Percentiles rank a stretch among this genome's conserved stretches.
Evolutionary conservation across 768 basidiomycete species (phyloP).

Genomic region (Hemileccinum rubropunctum): DNA sequence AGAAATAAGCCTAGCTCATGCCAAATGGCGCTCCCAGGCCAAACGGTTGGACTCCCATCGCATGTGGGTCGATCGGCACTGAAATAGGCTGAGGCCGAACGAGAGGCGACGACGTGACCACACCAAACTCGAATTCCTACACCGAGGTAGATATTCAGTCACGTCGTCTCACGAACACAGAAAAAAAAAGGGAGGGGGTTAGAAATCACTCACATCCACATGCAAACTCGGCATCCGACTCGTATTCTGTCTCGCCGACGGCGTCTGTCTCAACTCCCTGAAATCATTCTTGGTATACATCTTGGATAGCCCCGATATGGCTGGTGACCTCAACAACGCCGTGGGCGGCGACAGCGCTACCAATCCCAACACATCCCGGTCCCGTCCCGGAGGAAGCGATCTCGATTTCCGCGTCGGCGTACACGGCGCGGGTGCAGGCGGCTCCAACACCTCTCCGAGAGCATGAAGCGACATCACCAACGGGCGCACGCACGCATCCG

Average conservation of each 20-base stretch:
- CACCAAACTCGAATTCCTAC: slow-evolving; percentile 36
- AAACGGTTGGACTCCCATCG: slow-evolving; percentile 19
- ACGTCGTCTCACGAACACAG: too few relatives aligned
- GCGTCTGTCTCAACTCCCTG: slow-evolving; percentile 64
- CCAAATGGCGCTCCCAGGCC: slow-evolving; percentile 32
- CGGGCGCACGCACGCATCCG: slow-evolving; percentile 24
- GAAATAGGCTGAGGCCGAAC: slow-evolving; percentile 24
- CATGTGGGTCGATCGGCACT: slow-evolving; percentile 15
- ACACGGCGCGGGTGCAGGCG: slow-evolving; percentile 39
- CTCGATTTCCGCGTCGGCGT: slow-evolving; percentile 49
- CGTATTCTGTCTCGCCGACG: slow-evolving; percentile 75
- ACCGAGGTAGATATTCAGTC: too few relatives aligned
- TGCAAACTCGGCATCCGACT: slow-evolving; percentile 86
- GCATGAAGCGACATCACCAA: slow-evolving; percentile 46
- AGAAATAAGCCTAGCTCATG: slow-evolving; percentile 14
- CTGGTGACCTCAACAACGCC: slow-evolving; percentile 66
- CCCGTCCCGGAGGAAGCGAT: slow-evolving; percentile 24
- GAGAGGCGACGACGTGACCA: slow-evolving; percentile 28
- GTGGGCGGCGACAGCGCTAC: slow-evolving; percentile 69
- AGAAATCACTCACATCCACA: slow-evolving; percentile 54
- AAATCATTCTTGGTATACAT: slow-evolving; percentile 82
- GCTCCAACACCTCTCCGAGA: slow-evolving; percentile 48
- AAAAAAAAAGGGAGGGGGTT: too few relatives aligned
- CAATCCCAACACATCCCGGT: slow-evolving; percentile 47
- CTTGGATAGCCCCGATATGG: slow-evolving; percentile 77